Base-by-base conservation (phyloP, 2,329 filamentous ascomycete species). In the Colletotrichum spinosum region DNA sequence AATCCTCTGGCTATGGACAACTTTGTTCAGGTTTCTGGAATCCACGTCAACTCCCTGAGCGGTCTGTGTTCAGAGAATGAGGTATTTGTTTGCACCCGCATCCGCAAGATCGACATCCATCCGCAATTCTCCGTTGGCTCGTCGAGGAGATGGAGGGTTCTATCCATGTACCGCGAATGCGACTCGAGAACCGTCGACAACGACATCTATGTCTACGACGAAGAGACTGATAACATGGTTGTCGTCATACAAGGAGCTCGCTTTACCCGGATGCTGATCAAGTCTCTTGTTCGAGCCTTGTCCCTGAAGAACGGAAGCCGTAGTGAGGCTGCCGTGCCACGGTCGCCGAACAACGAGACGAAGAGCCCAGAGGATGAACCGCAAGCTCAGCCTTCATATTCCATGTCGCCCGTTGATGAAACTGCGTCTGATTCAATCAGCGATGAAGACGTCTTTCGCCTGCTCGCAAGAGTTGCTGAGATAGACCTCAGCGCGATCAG, bases 141-240 rank as follows among this genome's bases (percentile, higher is more conserved):
- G 3, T 35, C 35, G 3, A 39, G 37, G 33, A 12, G 38, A 17
- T 53, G 50, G 50, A 42, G 8, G 15, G 50, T 53, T 41, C 34
- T 51, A 10, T 51, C 49, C n/a, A 51, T 51, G 49, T 51, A 51
- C n/a, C 49, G 49, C 34, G 49, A 51, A n/a, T 38, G n/a, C 49
- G 49, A 51, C 49, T 10, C 33, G 33, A 51, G n/a, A 10, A 51
- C 35, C 17, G 17, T 51, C 3, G 49, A 51, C 12, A 51, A 51
- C 49, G 49, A 51, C n/a, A 51, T 51, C 11, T 51, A 51, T 2
- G 49, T 51, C 12, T 51, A 51, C 9, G 49, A 51, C 34, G 49
- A 51, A 9, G 34, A 33, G 11, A 51, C 34, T 15, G 49, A 34
- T 15, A 51, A 37, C 5, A 17, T 51, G n/a, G 49, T 51, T 5